Conservation (phyloP, 2,329 filamentous ascomycete genomes). For the Talaromyces verruculosus region DNA sequence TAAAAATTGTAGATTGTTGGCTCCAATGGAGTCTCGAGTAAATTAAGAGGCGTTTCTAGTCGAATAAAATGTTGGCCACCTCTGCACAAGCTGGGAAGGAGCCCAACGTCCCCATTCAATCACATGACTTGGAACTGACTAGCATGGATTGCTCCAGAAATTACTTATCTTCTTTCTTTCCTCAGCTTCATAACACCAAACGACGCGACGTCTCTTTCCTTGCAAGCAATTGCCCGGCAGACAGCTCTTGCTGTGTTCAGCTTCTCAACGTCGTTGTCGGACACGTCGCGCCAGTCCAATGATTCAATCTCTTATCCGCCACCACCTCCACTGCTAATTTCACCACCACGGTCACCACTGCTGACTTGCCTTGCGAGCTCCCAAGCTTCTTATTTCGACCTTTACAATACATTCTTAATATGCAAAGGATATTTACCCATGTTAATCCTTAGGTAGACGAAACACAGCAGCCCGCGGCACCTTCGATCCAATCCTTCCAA, state of each 20-base stretch:
- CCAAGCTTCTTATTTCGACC: neutral
- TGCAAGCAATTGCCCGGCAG: neutral
- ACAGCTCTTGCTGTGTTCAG: neutral
- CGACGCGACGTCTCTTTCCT: neutral
- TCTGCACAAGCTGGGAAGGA: neutral
- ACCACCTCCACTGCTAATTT: constrained; percentile 16
- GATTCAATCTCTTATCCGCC: constrained; percentile 12
- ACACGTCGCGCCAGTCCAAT: constrained; percentile 7
- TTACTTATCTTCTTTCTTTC: neutral
- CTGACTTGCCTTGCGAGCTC: neutral
- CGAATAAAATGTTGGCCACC: neutral
- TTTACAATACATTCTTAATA: neutral
- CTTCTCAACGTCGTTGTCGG: neutral
- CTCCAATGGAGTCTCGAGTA: neutral
- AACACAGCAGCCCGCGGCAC: neutral
- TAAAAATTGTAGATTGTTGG: neutral
- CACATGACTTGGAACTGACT: constrained; percentile 8
- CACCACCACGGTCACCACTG: neutral
- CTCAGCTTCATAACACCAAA: constrained; percentile 26
- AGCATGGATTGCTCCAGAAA: constrained; percentile 8
- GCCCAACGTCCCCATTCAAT: constrained; percentile 4
- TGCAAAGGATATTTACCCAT: neutral
- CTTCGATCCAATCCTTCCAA: neutral
- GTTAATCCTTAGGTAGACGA: neutral
- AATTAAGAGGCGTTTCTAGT: constrained; percentile 5